Evolutionary conservation across 495 filamentous ascomycete species (phyloP).

Genomic region (Hypoxylon cercidicola): DNA sequence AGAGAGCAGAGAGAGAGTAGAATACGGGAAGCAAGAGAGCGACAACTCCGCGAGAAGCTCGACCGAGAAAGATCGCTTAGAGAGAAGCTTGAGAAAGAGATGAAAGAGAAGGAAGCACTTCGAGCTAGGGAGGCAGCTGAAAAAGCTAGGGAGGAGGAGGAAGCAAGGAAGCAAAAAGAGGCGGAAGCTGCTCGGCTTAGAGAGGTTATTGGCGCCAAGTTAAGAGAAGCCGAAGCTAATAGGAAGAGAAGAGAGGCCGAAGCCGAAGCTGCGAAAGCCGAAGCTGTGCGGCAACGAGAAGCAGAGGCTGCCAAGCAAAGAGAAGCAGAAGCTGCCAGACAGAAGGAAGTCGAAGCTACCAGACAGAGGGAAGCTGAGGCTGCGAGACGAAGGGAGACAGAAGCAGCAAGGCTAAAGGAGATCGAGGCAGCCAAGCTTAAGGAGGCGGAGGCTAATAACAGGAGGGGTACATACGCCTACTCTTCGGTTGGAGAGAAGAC

Average conservation of each 20-base stretch:
- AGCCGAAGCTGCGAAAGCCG: conserved; percentile 40
- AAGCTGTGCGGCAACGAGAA: conserved; percentile 34
- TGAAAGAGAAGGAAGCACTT: conserved; percentile 54
- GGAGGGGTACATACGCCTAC: conserved; percentile 59
- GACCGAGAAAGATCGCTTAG: conserved; percentile 49
- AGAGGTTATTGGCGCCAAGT: conserved; percentile 26
- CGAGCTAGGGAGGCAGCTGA: conserved; percentile 45
- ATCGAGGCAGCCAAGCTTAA: conserved; percentile 39
- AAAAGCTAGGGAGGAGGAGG: conserved; percentile 43
- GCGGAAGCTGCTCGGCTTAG: conserved; percentile 37
- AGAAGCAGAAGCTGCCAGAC: conserved; percentile 40
- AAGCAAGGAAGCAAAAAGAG: conserved; percentile 44
- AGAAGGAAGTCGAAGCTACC: conserved; percentile 36
- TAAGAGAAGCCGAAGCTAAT: conserved; percentile 32
- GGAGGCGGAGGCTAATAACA: conserved; percentile 19
- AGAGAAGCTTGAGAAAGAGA: conserved; percentile 46
- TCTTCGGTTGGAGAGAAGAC: conserved; percentile 66
- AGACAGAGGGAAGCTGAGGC: conserved; percentile 41
- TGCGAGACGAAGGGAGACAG: conserved; percentile 37
- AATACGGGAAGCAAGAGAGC: conserved; percentile 45
- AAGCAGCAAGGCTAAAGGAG: conserved; percentile 45
- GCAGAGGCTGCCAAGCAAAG: conserved; percentile 39
- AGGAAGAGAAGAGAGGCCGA: conserved; percentile 42
- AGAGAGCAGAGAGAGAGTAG: conserved; percentile 51
- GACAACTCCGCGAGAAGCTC: conserved; percentile 53